These are phyloP conservation scores for Termitomyces sp. DNA, from an alignment of 768 basidiomycete species.

Conservation along the genomic window DNA sequence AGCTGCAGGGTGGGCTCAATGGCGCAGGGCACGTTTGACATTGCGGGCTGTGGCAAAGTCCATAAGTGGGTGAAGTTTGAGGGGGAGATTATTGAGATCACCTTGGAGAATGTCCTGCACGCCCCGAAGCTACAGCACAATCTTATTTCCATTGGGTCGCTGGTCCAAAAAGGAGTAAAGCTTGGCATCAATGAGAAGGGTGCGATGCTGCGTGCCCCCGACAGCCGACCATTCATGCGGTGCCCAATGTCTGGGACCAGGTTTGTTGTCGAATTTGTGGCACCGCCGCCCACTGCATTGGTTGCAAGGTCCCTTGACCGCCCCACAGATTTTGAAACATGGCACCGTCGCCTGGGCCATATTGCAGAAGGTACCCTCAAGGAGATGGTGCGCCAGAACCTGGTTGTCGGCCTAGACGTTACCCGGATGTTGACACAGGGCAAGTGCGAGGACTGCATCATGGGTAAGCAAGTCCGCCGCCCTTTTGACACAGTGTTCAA, in stretches of 20 bases:
- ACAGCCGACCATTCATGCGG: neutral
- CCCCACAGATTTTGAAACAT: neutral
- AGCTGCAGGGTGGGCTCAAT: too few species aligned
- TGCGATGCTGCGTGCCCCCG: neutral
- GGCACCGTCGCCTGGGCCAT: neutral
- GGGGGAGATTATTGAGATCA: neutral
- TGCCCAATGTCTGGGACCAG: neutral
- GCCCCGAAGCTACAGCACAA: neutral
- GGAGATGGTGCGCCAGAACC: neutral
- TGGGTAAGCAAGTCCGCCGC: neutral
- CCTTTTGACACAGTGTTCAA: neutral
- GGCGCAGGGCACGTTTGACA: neutral
- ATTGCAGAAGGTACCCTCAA: neutral
- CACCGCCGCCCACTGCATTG: neutral
- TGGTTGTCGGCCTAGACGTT: neutral
- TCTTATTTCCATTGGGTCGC: neutral
- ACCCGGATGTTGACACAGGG: neutral
- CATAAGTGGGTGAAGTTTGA: neutral
- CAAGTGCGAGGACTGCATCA: neutral
- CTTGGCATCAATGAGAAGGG: neutral
- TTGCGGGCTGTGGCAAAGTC: neutral
- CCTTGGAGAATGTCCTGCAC: neutral
- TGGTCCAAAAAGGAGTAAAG: neutral
- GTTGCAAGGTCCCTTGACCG: neutral
- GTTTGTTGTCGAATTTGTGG: neutral